Evolutionary conservation across 148 eudicot genomes (phyloP).

Genomic region (Rhododendron ferrugineum): DNA sequence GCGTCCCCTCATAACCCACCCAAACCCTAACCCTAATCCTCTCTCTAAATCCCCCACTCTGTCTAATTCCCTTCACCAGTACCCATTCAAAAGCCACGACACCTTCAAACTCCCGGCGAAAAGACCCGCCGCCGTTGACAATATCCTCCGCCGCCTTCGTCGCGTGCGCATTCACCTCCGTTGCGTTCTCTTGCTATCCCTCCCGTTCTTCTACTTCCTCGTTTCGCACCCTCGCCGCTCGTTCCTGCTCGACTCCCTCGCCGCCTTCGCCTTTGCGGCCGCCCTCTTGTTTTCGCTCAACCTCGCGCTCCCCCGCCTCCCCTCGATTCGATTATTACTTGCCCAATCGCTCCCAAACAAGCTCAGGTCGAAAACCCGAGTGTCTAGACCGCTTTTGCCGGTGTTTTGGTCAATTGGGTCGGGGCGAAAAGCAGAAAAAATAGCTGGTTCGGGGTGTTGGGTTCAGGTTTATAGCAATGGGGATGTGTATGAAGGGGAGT

Average conservation of each 20-base stretch:
- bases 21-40: constrained; percentile 12
- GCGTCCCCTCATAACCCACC: constrained; percentile 54
- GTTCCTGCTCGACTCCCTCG: constrained; percentile 70
- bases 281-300: constrained; percentile 78
- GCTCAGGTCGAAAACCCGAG: constrained; percentile 28
- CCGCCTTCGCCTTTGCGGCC: constrained; percentile 80
- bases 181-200: constrained; percentile 40
- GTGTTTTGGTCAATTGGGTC: constrained; percentile 94
- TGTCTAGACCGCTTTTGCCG: constrained; percentile 42
- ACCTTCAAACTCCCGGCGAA: constrained; percentile 31
- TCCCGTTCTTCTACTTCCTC: constrained; percentile 73
- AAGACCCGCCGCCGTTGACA: constrained; percentile 27
- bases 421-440: constrained; percentile 47
- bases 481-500: constrained; percentile 91
- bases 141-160: constrained; percentile 42
- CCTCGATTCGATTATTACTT: constrained; percentile 67
- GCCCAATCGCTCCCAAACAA: constrained; percentile 50
- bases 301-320: constrained; percentile 71
- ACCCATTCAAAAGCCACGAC: constrained; percentile 39
- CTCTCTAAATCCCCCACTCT: constrained; percentile 53
- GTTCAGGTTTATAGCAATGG: constrained; percentile 84
- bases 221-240: constrained; percentile 75
- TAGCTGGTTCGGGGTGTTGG: constrained; percentile 24
- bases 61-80: constrained; percentile 40
- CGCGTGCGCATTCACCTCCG: constrained; percentile 47